Evolutionary conservation across 1,284 basidiomycete species (phyloP).

Genomic region (Ganoderma lucidum): DNA sequence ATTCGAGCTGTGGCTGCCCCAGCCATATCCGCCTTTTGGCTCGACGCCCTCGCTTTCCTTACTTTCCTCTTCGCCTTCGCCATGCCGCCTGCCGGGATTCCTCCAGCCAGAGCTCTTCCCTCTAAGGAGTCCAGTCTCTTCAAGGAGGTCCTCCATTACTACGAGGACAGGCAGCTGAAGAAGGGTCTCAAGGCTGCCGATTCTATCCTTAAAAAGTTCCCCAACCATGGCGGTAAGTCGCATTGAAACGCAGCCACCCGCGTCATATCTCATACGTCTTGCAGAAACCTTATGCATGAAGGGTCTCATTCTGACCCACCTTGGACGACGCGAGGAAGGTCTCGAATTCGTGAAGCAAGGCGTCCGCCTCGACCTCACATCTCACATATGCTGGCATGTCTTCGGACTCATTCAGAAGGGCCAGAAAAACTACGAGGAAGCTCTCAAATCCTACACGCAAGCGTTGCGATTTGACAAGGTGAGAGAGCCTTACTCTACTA

Average conservation of each 20-base stretch:
- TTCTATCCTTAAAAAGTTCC: slow-evolving; percentile 94
- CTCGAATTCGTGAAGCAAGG: slow-evolving; percentile 90
- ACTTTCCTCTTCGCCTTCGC: slow-evolving; percentile 18
- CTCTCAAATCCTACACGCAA: slow-evolving; percentile 84
- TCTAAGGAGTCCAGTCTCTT: slow-evolving; percentile 90
- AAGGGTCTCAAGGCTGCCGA: slow-evolving; percentile 94
- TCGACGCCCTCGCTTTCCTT: slow-evolving; percentile 19
- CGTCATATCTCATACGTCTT: background rate
- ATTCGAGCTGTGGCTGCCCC: slow-evolving; percentile 18
- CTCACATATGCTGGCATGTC: slow-evolving; percentile 99
- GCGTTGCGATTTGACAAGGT: slow-evolving; percentile 92
- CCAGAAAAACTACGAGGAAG: slow-evolving; percentile 91
- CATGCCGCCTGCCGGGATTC: slow-evolving; percentile 45
- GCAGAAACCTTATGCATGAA: slow-evolving; percentile 95
- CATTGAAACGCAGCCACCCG: background rate
- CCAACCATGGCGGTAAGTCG: slow-evolving; percentile 89
- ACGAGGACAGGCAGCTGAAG: slow-evolving; percentile 92
- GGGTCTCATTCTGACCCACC: slow-evolving; percentile 86
- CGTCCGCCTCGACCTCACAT: slow-evolving; percentile 87
- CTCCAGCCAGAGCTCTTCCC: slow-evolving; percentile 64
- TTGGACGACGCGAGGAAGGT: slow-evolving; percentile 87
- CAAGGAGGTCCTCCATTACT: slow-evolving; percentile 88
- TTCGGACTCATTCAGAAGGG: slow-evolving; percentile 93
- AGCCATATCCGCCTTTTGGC: slow-evolving; percentile 9
- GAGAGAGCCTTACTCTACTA: slow-evolving; percentile 37